Base-by-base conservation (phyloP, 73 alveolate species). In the Symbiodinium natans region DNA sequence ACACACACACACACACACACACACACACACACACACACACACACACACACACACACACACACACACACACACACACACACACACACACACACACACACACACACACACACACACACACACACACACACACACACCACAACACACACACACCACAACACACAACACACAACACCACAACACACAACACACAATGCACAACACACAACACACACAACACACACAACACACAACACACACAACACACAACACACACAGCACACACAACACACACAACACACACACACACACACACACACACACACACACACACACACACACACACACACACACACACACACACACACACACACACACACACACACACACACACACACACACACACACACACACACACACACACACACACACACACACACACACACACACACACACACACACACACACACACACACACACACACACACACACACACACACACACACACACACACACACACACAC, bases 231-330 rank as follows among this genome's bases (percentile, higher is more conserved):
- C 74, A 54, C 74, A 54, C 74, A 54, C 74, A 54, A 11, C 11
- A 11, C 11, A 11, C n/a, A n/a, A n/a, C 74, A 54, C 74, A 54
- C 74, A 54, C 74, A 21, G 29, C 11, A 11, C 31, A 8, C 5
- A 8, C 5, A 8, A n/a, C 82, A 68, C 82, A n/a, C 82, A 68
- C 82, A n/a, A n/a, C 82, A 68, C 82, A n/a, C 82, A 68, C 36
- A n/a, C 82, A 68, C 82, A n/a, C 82, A 68, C 82, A 21, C 82
- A 68, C 82, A n/a, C 82, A 68, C 82, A n/a, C 82, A 68, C 82
- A n/a, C 82, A 68, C 82, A n/a, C 82, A 68, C 82, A n/a, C 82
- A 68, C 82, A n/a, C 82, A 68, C 82, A n/a, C 82, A 68, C 82
- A n/a, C 82, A n/a, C 82, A 68, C 82, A 21, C 82, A 68, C 82